Percentiles rank a stretch among this genome's conserved stretches.
phyloP scores from a whole-genome alignment of 2,329 filamentous ascomycete species.

The Aspergillus sp. region DNA sequence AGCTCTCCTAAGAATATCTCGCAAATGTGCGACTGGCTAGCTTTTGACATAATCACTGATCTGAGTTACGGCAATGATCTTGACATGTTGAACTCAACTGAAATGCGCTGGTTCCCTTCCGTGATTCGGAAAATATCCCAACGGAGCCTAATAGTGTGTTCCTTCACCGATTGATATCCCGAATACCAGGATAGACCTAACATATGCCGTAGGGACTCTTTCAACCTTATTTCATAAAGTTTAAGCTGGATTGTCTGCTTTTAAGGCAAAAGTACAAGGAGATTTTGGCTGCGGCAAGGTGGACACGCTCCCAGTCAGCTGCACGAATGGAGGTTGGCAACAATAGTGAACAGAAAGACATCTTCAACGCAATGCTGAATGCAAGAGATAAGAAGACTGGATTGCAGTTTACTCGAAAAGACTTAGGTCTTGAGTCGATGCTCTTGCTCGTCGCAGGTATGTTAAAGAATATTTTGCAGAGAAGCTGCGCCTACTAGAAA shows the following conservation, averaged over 20 bases:
- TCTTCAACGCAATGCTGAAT: background rate
- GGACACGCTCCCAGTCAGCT: background rate
- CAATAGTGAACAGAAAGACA: background rate
- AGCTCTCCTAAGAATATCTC: background rate
- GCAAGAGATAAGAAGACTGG: background rate
- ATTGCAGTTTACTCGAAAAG: background rate
- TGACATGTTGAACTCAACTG: background rate
- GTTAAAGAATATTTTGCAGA: background rate
- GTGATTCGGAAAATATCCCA: background rate
- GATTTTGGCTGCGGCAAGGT: background rate
- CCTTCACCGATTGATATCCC: background rate
- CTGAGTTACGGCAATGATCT: slow-evolving; percentile 3
- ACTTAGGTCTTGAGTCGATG: slow-evolving; percentile 2
- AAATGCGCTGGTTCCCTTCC: background rate
- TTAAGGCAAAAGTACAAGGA: background rate
- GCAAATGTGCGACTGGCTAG: background rate
- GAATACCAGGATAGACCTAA: background rate
- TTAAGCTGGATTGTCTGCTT: background rate
- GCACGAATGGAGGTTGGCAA: background rate
- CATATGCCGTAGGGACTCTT: background rate
- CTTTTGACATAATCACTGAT: slow-evolving; percentile 6
- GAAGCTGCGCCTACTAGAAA: too few species aligned
- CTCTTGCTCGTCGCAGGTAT: background rate
- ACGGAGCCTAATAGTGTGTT: background rate
- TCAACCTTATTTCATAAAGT: background rate